Evolutionary conservation across 352 stramenopile species (phyloP), one percentile per base, ranked within the genome.

Genomic region (Elongisporangium prolatum): DNA sequence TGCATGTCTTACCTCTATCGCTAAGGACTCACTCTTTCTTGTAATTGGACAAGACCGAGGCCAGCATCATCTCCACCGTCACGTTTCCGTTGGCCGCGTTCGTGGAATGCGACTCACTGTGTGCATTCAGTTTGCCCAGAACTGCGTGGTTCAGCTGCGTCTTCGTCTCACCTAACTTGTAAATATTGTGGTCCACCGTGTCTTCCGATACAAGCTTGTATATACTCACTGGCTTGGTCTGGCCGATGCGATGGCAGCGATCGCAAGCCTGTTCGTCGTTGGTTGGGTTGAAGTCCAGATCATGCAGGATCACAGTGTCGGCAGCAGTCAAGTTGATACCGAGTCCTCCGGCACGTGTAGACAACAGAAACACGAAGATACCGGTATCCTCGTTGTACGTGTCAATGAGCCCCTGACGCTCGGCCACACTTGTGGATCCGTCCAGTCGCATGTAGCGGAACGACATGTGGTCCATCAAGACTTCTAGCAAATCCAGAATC

Each of bases 281-380:
- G 8, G 82, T 92, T 10, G 87, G 87, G 53, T 96, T 96, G 63
- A 94, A 96, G 53, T 96, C 87, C 28, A 94, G 44, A 57, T 96
- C 87, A 38, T 95, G 86, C 37, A 96, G 61, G 57, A 96, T 93
- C n/a, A 96, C 87, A 0, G 84, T 93, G 64, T 95, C 86, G 18
- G 95, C 93, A 13, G 89, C 86, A 11, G 95, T 97, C 48, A 99
- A 73, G 73, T 99, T 99, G 69, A 99, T 99, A 57, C 97, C 97
- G 13, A 99, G 84, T 1, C 97, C 97, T 57, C 97, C 97, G 2
- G 97, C 97, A 25, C 97, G 84, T 6, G 97, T 99, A 48, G 90
- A 98, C 4, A 99, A 68, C 44, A 99, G 75, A 66, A 99, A 99
- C 9, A 98, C 89, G 68, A 99, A 98, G 44, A 98, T 93, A 17